Percentiles rank a stretch among this genome's conserved stretches.
phyloP scores from a whole-genome alignment of 306 rosid species.

The Hippophae tibetana region DNA sequence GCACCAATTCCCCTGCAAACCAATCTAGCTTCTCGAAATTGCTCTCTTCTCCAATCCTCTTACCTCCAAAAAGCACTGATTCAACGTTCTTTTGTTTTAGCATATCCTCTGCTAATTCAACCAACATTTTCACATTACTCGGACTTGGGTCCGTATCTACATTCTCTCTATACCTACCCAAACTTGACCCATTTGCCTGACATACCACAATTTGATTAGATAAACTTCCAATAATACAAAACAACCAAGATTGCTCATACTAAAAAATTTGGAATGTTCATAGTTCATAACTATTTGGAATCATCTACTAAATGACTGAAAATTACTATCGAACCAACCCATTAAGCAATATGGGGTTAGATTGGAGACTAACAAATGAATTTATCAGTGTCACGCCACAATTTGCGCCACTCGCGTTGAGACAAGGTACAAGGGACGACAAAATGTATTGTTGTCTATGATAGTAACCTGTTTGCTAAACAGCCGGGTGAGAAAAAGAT shows the following conservation, averaged over 20 bases:
- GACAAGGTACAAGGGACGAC: constrained; percentile 1
- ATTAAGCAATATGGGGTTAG: no score
- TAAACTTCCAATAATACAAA: background rate
- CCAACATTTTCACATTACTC: constrained; percentile 62
- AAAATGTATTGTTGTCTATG: constrained; percentile 6
- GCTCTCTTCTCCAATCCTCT: constrained; percentile 68
- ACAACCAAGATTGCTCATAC: no score
- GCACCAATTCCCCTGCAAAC: constrained; percentile 95
- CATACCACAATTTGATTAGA: constrained; percentile 17
- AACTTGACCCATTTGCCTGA: constrained; percentile 86
- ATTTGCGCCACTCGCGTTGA: background rate
- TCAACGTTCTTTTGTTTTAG: constrained; percentile 94
- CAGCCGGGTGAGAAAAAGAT: background rate
- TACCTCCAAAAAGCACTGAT: constrained; percentile 87
- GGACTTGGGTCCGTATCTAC: constrained; percentile 69
- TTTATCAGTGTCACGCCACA: no score
- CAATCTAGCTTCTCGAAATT: constrained; percentile 91
- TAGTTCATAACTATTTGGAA: no score
- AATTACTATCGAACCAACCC: no score
- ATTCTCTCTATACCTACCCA: constrained; percentile 66
- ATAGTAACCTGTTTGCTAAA: background rate
- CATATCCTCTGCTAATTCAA: constrained; percentile 73
- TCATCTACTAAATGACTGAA: no score
- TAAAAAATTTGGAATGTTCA: no score
- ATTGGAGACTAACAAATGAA: no score